Conservation (phyloP, 345 rosid species). For the Passiflora organensis region DNA sequence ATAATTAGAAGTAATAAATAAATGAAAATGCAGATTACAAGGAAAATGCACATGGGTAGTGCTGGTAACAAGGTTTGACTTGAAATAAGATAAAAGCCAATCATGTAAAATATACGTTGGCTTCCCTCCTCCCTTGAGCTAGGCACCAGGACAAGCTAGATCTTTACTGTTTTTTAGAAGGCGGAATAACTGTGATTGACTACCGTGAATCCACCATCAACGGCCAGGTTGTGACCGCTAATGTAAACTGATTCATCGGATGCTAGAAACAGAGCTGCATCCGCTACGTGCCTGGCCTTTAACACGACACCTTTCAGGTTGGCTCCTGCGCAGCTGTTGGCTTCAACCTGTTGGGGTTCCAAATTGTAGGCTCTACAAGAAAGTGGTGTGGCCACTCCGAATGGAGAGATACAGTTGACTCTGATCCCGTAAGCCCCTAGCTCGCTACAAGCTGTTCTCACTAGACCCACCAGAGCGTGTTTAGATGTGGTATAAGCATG, state of each 20-base stretch:
- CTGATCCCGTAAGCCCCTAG: constrained; percentile 78
- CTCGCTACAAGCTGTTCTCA: constrained; percentile 63
- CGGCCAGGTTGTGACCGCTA: constrained; percentile 79
- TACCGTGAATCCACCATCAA: constrained; percentile 84
- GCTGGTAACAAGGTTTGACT: constrained; percentile 35
- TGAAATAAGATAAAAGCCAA: background rate
- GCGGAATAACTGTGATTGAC: constrained; percentile 30
- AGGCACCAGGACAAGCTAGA: background rate
- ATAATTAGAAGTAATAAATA: background rate
- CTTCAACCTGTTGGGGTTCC: constrained; percentile 47
- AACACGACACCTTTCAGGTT: constrained; percentile 66
- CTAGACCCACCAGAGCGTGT: constrained; percentile 73
- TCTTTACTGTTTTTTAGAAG: constrained; percentile 1
- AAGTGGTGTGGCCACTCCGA: constrained; percentile 78
- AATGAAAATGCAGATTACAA: constrained; percentile 19
- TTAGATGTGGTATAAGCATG: constrained; percentile 73
- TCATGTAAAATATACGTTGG: constrained; percentile 8
- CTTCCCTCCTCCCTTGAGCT: background rate
- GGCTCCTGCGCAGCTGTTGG: constrained; percentile 25
- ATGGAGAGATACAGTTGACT: constrained; percentile 80
- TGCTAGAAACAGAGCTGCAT: constrained; percentile 79
- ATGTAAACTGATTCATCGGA: constrained; percentile 77
- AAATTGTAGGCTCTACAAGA: constrained; percentile 47
- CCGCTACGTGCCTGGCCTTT: constrained; percentile 73
- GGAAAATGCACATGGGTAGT: constrained; percentile 42